Evolutionary conservation across 441 rosid genomes (phyloP).

Genomic region (Populus hybrid): DNA sequence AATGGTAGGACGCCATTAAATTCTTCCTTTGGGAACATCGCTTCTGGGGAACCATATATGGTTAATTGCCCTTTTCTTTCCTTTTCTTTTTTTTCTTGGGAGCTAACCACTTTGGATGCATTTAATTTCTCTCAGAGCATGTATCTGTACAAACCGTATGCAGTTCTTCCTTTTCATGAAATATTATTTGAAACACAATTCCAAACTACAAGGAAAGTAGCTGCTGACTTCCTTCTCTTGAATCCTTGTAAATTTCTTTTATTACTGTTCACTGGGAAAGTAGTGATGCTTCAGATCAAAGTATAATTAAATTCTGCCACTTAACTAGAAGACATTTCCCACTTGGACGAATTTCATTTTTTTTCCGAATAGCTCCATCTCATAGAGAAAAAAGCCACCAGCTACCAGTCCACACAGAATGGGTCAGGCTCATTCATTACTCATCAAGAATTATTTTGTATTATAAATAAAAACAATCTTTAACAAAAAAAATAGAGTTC

Average conservation of each 20-base stretch:
- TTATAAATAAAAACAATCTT: not conserved
- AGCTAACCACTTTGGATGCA: not conserved
- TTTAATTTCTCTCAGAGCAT: not conserved
- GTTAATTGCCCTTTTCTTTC: not conserved
- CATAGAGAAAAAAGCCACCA: not conserved
- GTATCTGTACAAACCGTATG: not conserved
- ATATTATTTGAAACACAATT: too few species aligned
- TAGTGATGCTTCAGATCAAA: too few species aligned
- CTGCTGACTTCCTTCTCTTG: too few species aligned
- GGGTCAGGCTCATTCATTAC: slow-evolving; percentile 6
- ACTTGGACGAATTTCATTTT: not conserved
- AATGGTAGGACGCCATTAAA: not conserved
- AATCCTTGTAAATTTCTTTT: too few species aligned
- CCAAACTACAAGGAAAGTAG: too few species aligned
- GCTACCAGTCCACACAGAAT: not conserved
- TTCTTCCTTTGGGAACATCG: not conserved
- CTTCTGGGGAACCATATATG: not conserved
- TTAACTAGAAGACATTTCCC: not conserved
- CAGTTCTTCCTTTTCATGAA: too few species aligned
- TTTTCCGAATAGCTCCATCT: not conserved
- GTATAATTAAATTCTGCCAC: too few species aligned
- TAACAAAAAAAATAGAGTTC: too few species aligned
- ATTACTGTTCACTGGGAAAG: too few species aligned
- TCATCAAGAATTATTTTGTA: not conserved
- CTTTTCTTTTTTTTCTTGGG: not conserved